Evolutionary conservation across 768 basidiomycete genomes (phyloP).

Genomic region (Termitomyces sp.): DNA sequence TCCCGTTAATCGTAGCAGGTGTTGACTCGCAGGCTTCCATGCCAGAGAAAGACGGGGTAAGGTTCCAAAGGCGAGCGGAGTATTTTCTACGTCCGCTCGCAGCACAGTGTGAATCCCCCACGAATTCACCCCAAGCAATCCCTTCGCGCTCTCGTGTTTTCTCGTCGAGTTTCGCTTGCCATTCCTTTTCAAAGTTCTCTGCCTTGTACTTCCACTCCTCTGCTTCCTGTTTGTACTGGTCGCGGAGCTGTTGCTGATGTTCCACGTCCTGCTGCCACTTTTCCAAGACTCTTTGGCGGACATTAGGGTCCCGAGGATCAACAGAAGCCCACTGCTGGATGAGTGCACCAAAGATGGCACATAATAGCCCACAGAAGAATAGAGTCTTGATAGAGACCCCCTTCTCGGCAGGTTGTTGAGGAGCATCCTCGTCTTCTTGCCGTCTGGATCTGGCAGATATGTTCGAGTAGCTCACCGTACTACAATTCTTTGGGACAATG

Average conservation of each 20-base stretch:
- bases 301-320: background rate
- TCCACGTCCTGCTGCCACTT: background rate
- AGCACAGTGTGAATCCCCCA: conserved; percentile 6
- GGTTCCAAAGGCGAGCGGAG: conserved; percentile 5
- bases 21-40: conserved; percentile 18
- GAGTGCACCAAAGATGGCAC: background rate
- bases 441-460: too few relatives aligned
- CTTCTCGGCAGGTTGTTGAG: too few relatives aligned
- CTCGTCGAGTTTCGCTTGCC: background rate
- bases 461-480: too few relatives aligned
- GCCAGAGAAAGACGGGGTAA: background rate
- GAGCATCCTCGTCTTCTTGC: too few relatives aligned
- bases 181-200: conserved; percentile 5
- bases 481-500: too few relatives aligned
- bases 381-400: background rate
- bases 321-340: background rate
- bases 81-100: conserved; percentile 8
- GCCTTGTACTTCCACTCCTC: background rate
- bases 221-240: background rate
- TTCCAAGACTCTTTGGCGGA: background rate
- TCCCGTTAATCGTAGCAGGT: conserved; percentile 15
- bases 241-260: background rate
- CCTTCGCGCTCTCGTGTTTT: conserved; percentile 7
- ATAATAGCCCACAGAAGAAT: background rate
- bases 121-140: conserved; percentile 17